Evolutionary conservation across 2,329 filamentous ascomycete species (phyloP), one percentile per base, ranked within the genome.

Genomic region (Trichoderma sp.): DNA sequence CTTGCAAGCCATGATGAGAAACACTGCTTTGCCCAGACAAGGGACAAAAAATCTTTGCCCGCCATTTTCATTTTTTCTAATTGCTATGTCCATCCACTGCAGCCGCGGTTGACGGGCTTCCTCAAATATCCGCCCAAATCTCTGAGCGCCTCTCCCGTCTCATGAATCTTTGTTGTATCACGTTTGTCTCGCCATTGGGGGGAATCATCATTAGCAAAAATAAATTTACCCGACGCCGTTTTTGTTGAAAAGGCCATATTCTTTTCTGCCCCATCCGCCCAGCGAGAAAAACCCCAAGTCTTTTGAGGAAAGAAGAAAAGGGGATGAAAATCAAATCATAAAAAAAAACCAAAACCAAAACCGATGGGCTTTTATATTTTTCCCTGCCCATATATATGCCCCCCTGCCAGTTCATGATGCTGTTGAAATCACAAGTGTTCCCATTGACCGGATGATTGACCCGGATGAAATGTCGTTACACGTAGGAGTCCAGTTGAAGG

Each of bases 31-130:
- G 28, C 61, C 36, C 53, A 64, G 50, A 36, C 68, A 65, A 59
- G 57, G n/a, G 68, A 62, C 61, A 58, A 70, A 70, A 70, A 39
- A 20, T 53, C 47, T 23, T 36, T 28, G 68, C 62, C 68, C 62
- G n/a, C 50, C 36, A 47, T 57, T 47, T 47, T 57, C 57, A 59
- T 65, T 53, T 71, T 57, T 68, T 68, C 61, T 66, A 43, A 32
- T 53, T 43, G 59, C 72, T 76, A 63, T 72, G 32, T 55, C 66
- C 76, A 59, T 55, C 66, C 76, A 77, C 75, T 77, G 58, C 74
- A 79, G 78, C 82, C 82, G 77, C 82, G 83, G 83, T 84, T 84
- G 83, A 84, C 82, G 83, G 81, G 81, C 79, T 72, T 36, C 26
- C 32, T 28, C 53, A 43, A 34, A 47, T 43, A 70, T 72, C 26